A percentile compares a stretch with the other conserved stretches of the same genome.
Evolutionary conservation across 2,329 filamentous ascomycete genomes (phyloP).

Genomic region (Fusarium sp.): DNA sequence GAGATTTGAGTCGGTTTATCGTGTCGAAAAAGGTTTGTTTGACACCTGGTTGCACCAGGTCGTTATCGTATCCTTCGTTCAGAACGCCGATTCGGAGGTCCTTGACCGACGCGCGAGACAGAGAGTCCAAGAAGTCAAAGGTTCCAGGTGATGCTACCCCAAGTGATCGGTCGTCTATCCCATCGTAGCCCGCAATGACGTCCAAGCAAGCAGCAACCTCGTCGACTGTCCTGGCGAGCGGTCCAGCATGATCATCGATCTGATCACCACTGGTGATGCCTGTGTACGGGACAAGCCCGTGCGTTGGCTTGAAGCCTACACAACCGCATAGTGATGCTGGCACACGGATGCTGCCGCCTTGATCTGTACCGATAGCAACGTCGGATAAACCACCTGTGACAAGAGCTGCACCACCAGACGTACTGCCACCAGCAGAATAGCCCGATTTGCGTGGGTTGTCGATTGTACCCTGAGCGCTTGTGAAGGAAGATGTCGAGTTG

Average conservation of each 20-base stretch:
- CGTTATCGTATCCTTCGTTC: constrained; percentile 57
- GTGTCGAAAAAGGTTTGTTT: constrained; percentile 57
- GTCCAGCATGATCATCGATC: constrained; percentile 63
- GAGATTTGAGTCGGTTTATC: constrained; percentile 52
- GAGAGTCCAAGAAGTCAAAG: constrained; percentile 24
- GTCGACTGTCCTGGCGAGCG: constrained; percentile 54
- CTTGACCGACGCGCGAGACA: not conserved
- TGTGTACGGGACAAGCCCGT: constrained; percentile 63
- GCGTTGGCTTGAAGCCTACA: constrained; percentile 64
- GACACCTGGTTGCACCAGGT: constrained; percentile 54
- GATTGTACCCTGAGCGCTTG: constrained; percentile 58
- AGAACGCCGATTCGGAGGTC: constrained; percentile 58
- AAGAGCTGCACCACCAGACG: constrained; percentile 59
- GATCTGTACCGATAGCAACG: constrained; percentile 61
- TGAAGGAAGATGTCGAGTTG: constrained; percentile 60
- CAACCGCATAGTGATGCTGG: constrained; percentile 56
- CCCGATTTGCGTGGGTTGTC: constrained; percentile 59
- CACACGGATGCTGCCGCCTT: constrained; percentile 60
- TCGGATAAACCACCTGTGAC: constrained; percentile 58
- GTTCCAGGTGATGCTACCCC: constrained; percentile 48
- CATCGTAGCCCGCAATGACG: constrained; percentile 60
- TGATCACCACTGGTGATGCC: constrained; percentile 61
- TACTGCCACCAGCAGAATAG: constrained; percentile 63
- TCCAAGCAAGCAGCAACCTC: constrained; percentile 58
- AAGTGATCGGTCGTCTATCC: constrained; percentile 59